phyloP scores from a whole-genome alignment of 192 early-diverging fungal species.

The Coemansia aciculifera region DNA sequence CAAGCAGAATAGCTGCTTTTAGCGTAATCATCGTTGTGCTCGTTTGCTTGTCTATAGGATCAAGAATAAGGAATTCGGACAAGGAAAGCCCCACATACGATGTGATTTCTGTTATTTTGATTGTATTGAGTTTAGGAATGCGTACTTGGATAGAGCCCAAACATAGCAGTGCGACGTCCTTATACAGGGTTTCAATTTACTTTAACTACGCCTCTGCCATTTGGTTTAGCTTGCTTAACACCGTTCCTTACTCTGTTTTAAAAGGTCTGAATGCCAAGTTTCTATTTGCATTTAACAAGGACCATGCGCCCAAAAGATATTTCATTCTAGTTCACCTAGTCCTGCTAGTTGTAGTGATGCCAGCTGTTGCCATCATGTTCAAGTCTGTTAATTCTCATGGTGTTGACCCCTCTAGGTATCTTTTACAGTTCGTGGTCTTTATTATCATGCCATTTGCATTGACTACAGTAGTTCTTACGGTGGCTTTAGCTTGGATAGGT shows the following conservation, averaged over 20 bases:
- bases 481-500: not conserved
- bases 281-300: not conserved
- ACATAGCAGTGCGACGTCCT: not conserved
- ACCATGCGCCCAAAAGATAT: not conserved
- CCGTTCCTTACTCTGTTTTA: not conserved
- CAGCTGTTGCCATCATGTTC: slow-evolving; percentile 24
- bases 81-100: not conserved
- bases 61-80: not conserved
- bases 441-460: slow-evolving; percentile 7
- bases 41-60: not conserved
- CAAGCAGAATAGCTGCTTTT: not conserved
- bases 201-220: slow-evolving; percentile 29
- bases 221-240: not conserved
- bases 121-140: slow-evolving; percentile 7
- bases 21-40: not conserved
- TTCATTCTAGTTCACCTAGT: not conserved
- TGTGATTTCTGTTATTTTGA: not conserved
- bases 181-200: slow-evolving; percentile 25
- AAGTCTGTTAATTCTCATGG: not conserved
- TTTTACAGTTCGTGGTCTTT: slow-evolving; percentile 13
- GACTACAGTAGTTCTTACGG: not conserved
- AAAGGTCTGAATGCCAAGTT: not conserved
- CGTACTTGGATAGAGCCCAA: slow-evolving; percentile 5
- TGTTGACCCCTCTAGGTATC: not conserved
- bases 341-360: not conserved